Percentiles rank a stretch among this genome's conserved stretches.
These are phyloP conservation scores for Samsoniella hepiali DNA, from an alignment of 2,329 filamentous ascomycete genomes.

Conservation along the genomic window DNA sequence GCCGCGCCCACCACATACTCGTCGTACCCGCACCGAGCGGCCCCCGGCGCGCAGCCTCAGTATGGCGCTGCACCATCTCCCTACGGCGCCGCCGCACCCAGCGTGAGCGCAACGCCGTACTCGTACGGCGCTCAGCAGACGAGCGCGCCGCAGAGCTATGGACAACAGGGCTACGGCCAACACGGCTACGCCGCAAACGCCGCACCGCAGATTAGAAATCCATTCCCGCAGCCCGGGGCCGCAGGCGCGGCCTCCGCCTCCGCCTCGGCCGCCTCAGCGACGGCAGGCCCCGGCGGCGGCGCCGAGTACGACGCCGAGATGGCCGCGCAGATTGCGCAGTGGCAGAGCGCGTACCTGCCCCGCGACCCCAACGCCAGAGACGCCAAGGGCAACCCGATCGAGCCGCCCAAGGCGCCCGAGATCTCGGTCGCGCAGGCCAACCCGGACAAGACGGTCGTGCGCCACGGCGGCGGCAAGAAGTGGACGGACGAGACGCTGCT, in stretches of 20 bases:
- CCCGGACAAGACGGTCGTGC: conserved; percentile 73
- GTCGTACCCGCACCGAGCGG: conserved; percentile 16
- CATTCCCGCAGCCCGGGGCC: conserved; percentile 65
- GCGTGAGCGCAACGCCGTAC: conserved; percentile 33
- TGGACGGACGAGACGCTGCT: conserved; percentile 88
- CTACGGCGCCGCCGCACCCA: conserved; percentile 23
- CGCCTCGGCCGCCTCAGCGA: conserved; percentile 19
- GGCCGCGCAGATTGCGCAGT: conserved; percentile 89
- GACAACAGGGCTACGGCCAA: conserved; percentile 26
- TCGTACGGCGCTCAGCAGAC: conserved; percentile 29
- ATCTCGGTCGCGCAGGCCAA: conserved; percentile 45
- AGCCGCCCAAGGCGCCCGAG: conserved; percentile 27
- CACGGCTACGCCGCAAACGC: conserved; percentile 41
- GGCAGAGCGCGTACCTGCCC: conserved; percentile 83
- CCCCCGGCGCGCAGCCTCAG: conserved; percentile 7
- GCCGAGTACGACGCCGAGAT: conserved; percentile 66
- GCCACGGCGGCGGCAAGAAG: conserved; percentile 83
- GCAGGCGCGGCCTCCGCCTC: conserved; percentile 28
- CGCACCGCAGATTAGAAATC: conserved; percentile 72
- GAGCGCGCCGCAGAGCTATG: conserved; percentile 36
- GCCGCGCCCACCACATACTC: conserved; percentile 8
- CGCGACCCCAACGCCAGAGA: conserved; percentile 39
- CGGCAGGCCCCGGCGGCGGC: conserved; percentile 25
- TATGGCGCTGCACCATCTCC: conserved; percentile 2
- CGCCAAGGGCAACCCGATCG: conserved; percentile 25